Percentiles rank a stretch among this genome's conserved stretches.
phyloP scores from a whole-genome alignment of 108 stramenopile genomes.

The Skeletonema menzelii region DNA sequence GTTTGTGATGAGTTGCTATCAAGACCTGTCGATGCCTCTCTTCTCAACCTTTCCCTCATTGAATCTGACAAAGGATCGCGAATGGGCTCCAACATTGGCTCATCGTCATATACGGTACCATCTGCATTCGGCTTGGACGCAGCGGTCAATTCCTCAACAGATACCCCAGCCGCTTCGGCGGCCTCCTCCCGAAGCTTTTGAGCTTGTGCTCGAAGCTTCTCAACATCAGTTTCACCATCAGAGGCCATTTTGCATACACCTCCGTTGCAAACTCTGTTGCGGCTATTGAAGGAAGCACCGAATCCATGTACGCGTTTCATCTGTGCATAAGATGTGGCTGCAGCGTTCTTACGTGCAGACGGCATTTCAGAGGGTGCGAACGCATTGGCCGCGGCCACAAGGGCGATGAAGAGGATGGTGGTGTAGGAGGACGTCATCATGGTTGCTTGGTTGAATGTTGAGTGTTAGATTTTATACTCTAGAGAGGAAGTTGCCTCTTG shows the following conservation, averaged over 20 bases:
- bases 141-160: constrained; percentile 29
- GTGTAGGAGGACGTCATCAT: constrained; percentile 12
- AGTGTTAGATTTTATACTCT: too few species aligned
- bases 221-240: constrained; percentile 38
- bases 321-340: constrained; percentile 22
- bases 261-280: constrained; percentile 2
- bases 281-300: constrained; percentile 12
- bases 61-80: constrained; percentile 64
- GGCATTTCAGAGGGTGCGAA: constrained; percentile 23
- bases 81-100: constrained; percentile 34
- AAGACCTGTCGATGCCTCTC: constrained; percentile 74
- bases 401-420: constrained; percentile 15
- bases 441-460: too few species aligned
- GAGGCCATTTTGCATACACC: constrained; percentile 32
- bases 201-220: constrained; percentile 25
- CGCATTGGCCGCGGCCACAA: constrained; percentile 10
- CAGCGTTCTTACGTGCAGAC: constrained; percentile 6
- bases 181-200: constrained; percentile 39
- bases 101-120: constrained; percentile 48
- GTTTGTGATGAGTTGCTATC: constrained; percentile 68
- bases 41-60: constrained; percentile 67
- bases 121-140: neutral
- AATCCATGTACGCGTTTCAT: constrained; percentile 35
- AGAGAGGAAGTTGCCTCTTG: too few species aligned
- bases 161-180: constrained; percentile 31